A percentile compares a stretch with the other conserved stretches of the same genome.
Evolutionary conservation across 495 filamentous ascomycete species (phyloP).

Genomic region (Aspergillus olivimuriae): DNA sequence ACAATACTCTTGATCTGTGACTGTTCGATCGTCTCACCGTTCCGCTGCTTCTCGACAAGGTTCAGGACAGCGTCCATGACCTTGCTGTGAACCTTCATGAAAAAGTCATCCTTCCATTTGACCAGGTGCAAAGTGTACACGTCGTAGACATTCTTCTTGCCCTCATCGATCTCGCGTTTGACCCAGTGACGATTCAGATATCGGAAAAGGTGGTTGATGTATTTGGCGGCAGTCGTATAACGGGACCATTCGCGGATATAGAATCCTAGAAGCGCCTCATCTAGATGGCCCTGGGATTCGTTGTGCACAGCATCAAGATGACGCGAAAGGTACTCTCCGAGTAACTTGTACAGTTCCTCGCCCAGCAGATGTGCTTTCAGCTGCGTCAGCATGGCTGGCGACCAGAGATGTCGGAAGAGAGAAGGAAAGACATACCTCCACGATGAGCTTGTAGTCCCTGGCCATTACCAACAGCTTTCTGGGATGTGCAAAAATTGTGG

Average conservation of each 20-base stretch:
- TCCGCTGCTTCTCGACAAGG: conserved; percentile 94
- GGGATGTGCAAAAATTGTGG: conserved; percentile 98
- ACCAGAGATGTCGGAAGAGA: background rate
- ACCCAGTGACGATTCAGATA: conserved; percentile 99
- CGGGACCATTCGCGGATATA: conserved; percentile 96
- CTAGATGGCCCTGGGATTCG: conserved; percentile 67
- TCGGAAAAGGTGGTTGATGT: conserved; percentile 92
- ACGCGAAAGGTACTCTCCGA: conserved; percentile 72
- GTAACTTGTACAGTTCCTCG: conserved; percentile 90
- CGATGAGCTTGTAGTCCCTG: conserved; percentile 57
- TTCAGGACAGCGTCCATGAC: conserved; percentile 95
- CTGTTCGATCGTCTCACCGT: conserved; percentile 97
- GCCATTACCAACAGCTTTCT: conserved; percentile 68
- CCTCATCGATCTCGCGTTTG: conserved; percentile 97
- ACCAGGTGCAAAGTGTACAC: conserved; percentile 96
- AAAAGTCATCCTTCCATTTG: conserved; percentile 89
- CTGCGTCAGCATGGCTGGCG: conserved; percentile 9
- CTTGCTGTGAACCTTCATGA: conserved; percentile 69
- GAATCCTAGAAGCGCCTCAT: conserved; percentile 87
- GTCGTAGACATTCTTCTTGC: conserved; percentile 97
- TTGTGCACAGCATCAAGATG: conserved; percentile 64
- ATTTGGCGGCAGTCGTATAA: conserved; percentile 91
- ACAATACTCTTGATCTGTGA: conserved; percentile 96
- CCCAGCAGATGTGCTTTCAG: conserved; percentile 79
- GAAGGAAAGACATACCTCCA: conserved; percentile 55